These are phyloP conservation scores for Neurospora sp. DNA, from an alignment of 495 filamentous ascomycete genomes.

Conservation along the genomic window DNA sequence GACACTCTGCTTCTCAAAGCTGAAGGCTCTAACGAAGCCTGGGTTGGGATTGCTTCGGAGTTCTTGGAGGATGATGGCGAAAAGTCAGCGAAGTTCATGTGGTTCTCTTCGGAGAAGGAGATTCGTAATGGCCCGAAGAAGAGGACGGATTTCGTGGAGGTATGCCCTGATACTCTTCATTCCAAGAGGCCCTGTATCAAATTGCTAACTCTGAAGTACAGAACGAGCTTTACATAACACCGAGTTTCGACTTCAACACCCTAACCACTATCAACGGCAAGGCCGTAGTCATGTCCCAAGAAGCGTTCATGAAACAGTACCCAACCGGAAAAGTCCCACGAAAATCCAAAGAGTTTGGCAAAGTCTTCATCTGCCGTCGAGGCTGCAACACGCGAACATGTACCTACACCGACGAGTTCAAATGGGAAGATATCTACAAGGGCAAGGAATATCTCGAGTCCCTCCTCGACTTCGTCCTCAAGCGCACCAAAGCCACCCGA, in stretches of 20 bases:
- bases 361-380: constrained; percentile 81
- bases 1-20: constrained; percentile 82
- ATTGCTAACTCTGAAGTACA: constrained; percentile 12
- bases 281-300: constrained; percentile 65
- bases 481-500: constrained; percentile 60
- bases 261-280: constrained; percentile 87
- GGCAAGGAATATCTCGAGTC: constrained; percentile 51
- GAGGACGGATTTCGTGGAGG: constrained; percentile 65
- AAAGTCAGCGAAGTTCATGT: constrained; percentile 63
- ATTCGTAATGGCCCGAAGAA: constrained; percentile 76
- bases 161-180: constrained; percentile 17
- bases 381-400: constrained; percentile 81
- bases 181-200: neutral
- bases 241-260: constrained; percentile 73
- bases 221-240: constrained; percentile 89
- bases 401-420: constrained; percentile 85
- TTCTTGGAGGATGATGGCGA: constrained; percentile 61
- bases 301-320: constrained; percentile 54
- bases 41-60: constrained; percentile 79
- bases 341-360: constrained; percentile 67
- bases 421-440: constrained; percentile 77
- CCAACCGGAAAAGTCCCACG: constrained; percentile 68
- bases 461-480: constrained; percentile 55
- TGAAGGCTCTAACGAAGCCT: constrained; percentile 67
- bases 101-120: constrained; percentile 88